Evolutionary conservation across 1,284 basidiomycete species (phyloP).

Genomic region (Tylopilus sp.): DNA sequence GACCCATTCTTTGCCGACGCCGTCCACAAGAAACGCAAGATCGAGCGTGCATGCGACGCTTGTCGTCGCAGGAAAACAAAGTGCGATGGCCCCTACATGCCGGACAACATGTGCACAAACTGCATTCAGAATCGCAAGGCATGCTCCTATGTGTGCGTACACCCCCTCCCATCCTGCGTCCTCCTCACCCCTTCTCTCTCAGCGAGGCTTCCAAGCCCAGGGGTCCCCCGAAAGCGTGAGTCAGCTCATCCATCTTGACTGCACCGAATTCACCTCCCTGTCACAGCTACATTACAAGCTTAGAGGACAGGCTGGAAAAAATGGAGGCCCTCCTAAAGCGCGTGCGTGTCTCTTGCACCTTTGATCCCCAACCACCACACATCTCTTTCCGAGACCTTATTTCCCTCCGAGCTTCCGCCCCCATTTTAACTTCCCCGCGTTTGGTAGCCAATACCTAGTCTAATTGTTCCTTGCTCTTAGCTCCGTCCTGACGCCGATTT

Average conservation of each 20-base stretch:
- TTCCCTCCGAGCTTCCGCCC: not conserved
- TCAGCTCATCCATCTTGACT: conserved; percentile 11
- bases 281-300: conserved; percentile 63
- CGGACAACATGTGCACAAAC: conserved; percentile 63
- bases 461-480: conserved; percentile 37
- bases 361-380: not conserved
- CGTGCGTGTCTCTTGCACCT: conserved; percentile 39
- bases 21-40: conserved; percentile 47
- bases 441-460: not conserved
- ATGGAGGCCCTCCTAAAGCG: conserved; percentile 66
- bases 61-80: conserved; percentile 64
- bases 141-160: conserved; percentile 69
- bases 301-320: conserved; percentile 72
- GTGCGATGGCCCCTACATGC: conserved; percentile 63
- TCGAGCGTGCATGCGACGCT: conserved; percentile 68
- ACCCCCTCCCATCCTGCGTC: not conserved
- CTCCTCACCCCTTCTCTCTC: conserved; percentile 4
- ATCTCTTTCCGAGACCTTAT: not conserved
- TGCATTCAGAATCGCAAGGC: conserved; percentile 59
- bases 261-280: not conserved
- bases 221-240: conserved; percentile 79
- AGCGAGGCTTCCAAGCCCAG: conserved; percentile 76
- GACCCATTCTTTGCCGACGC: conserved; percentile 11
- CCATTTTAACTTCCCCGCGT: not conserved
- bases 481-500: conserved; percentile 67